These are phyloP conservation scores for Geotrichum cucujoidarum DNA, from an alignment of 1,139 yeast species.

Conservation along the genomic window DNA sequence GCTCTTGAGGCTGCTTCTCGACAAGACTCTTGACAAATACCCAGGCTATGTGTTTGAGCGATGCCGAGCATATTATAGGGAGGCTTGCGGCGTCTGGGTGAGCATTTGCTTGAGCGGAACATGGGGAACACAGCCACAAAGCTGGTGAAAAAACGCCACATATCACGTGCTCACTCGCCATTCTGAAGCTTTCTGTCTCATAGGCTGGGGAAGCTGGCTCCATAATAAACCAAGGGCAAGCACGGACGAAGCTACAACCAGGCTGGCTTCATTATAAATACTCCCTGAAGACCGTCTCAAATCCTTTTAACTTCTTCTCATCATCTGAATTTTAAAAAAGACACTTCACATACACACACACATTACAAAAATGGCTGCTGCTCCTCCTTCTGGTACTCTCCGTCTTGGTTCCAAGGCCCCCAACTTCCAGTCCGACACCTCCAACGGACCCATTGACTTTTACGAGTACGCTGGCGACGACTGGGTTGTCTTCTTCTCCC, in stretches of 20 bases:
- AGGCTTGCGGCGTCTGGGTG: too few relatives aligned
- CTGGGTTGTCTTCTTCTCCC: conserved; percentile 79
- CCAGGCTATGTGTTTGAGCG: too few relatives aligned
- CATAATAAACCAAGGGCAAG: background rate
- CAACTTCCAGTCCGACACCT: conserved; percentile 67
- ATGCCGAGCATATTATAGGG: too few relatives aligned
- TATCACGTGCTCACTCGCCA: conserved; percentile 16
- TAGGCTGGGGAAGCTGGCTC: background rate
- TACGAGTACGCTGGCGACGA: conserved; percentile 69
- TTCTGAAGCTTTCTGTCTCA: background rate
- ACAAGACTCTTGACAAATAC: too few relatives aligned
- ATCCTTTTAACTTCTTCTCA: background rate
- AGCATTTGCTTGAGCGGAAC: too few relatives aligned
- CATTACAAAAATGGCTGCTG: conserved; percentile 17
- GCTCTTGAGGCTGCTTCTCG: too few relatives aligned
- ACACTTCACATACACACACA: background rate
- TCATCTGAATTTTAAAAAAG: background rate
- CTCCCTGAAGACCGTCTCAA: background rate
- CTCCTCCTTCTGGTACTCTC: conserved; percentile 31
- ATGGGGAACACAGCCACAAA: too few relatives aligned
- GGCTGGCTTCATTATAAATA: background rate
- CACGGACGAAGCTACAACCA: background rate
- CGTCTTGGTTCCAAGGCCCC: conserved; percentile 72
- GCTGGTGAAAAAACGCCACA: too few relatives aligned
- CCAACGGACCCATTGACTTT: conserved; percentile 69